A percentile compares a stretch with the other conserved stretches of the same genome.
Evolutionary conservation across 106 monocot species (phyloP).

Genomic region (Apostasia ramifera): DNA sequence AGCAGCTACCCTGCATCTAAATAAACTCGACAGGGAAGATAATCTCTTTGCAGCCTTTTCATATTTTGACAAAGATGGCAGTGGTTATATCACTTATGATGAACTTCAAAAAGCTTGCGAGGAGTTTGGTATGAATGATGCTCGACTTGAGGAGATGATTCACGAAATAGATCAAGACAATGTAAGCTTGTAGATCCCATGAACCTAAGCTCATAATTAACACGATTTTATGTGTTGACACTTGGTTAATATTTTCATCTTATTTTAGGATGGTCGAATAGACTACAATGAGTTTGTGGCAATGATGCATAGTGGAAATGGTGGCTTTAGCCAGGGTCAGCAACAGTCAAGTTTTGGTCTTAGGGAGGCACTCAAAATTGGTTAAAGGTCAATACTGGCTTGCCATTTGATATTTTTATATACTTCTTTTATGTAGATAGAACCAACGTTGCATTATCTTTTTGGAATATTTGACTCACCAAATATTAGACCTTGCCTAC

Average conservation of each 20-base stretch:
- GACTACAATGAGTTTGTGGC: slow-evolving; percentile 41
- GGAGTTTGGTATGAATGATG: slow-evolving; percentile 28
- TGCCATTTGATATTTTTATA: no score
- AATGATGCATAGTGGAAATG: slow-evolving; percentile 40
- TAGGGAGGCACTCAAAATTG: slow-evolving; percentile 20
- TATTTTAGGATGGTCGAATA: slow-evolving; percentile 25
- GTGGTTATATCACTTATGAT: slow-evolving; percentile 38
- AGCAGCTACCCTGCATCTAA: slow-evolving; percentile 29
- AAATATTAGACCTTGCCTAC: no score
- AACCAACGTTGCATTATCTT: no score
- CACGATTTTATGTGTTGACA: not conserved
- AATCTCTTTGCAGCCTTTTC: slow-evolving; percentile 32
- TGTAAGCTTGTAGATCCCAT: slow-evolving; percentile 6
- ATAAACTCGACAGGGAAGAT: slow-evolving; percentile 35
- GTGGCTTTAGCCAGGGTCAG: slow-evolving; percentile 11
- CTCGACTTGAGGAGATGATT: slow-evolving; percentile 21
- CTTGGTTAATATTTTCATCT: not conserved
- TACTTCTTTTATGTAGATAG: no score
- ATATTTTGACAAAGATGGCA: slow-evolving; percentile 40
- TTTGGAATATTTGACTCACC: no score
- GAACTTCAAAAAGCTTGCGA: slow-evolving; percentile 23
- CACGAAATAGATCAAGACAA: slow-evolving; percentile 32
- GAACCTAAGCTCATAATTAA: no score
- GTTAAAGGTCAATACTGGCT: not conserved
- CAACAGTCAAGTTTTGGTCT: slow-evolving; percentile 21